A percentile compares a stretch with the other conserved stretches of the same genome.
Conservation (phyloP, 345 rosid genomes). For the Laguncularia racemosa region DNA sequence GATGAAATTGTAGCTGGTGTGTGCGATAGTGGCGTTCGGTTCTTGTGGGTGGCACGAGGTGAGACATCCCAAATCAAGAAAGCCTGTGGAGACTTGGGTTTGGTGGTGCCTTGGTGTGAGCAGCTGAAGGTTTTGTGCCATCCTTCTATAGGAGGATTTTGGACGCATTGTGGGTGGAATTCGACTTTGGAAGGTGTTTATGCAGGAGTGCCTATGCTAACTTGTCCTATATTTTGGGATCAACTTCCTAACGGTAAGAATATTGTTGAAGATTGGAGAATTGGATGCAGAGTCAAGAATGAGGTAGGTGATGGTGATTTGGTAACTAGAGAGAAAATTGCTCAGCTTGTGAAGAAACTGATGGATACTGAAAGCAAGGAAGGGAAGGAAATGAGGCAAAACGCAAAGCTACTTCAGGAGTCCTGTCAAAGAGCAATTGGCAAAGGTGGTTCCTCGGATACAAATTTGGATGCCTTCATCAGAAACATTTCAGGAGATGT, state of each 20-base stretch:
- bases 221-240: conserved; percentile 22
- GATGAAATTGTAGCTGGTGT: conserved; percentile 27
- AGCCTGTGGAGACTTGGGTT: background rate
- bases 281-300: conserved; percentile 16
- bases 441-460: conserved; percentile 16
- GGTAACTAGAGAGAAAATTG: conserved; percentile 12
- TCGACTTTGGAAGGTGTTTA: conserved; percentile 24
- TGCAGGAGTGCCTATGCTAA: conserved; percentile 25
- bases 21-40: conserved; percentile 17
- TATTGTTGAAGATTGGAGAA: conserved; percentile 18
- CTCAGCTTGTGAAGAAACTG: conserved; percentile 7
- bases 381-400: conserved; percentile 17
- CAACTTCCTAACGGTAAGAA: conserved; percentile 19
- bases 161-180: conserved; percentile 35
- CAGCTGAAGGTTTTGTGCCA: conserved; percentile 26
- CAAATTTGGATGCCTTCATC: conserved; percentile 18
- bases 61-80: conserved; percentile 2
- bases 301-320: conserved; percentile 4
- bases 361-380: conserved; percentile 16
- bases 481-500: background rate
- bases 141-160: conserved; percentile 17
- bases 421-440: conserved; percentile 14
- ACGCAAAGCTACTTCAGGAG: conserved; percentile 10
- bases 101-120: conserved; percentile 24
- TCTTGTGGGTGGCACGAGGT: conserved; percentile 31